A percentile compares a stretch with the other conserved stretches of the same genome.
Conservation (phyloP, 257 asterid genomes). For the Ilex aquifolium region DNA sequence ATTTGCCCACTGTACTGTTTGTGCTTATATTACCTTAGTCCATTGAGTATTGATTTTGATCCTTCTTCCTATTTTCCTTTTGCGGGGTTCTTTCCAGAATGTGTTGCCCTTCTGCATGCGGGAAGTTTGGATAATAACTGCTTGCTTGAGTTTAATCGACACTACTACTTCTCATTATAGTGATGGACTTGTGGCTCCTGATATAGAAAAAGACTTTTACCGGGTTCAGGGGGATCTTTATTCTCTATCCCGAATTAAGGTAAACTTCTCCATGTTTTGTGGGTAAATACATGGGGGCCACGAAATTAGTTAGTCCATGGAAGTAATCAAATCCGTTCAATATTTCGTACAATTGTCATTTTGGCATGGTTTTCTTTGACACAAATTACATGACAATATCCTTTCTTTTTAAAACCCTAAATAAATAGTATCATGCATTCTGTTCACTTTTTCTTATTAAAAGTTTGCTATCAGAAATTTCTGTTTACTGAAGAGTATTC, state of each 20-base stretch:
- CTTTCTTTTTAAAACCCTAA: too few relatives aligned
- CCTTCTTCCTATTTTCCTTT: conserved; percentile 18
- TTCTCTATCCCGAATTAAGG: conserved; percentile 92
- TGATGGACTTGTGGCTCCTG: conserved; percentile 68
- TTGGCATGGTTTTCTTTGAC: too few relatives aligned
- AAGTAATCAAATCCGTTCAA: not conserved
- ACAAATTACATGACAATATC: not conserved
- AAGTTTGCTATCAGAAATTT: conserved; percentile 1
- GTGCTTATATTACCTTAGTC: not conserved
- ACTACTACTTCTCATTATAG: conserved; percentile 69
- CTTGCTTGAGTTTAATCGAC: conserved; percentile 74
- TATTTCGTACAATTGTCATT: too few relatives aligned
- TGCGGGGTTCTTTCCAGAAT: conserved; percentile 41
- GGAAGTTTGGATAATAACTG: conserved; percentile 96
- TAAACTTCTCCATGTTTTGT: conserved; percentile 19
- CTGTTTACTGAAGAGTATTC: conserved; percentile 23
- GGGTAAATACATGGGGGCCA: not conserved
- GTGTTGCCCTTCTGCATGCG: conserved; percentile 90
- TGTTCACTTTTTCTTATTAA: conserved; percentile 9
- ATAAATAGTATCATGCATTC: not conserved
- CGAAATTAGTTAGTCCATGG: not conserved
- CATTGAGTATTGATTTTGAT: not conserved
- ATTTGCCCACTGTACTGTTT: conserved; percentile 13
- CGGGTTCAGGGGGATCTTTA: conserved; percentile 90
- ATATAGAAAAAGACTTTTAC: conserved; percentile 84